A percentile compares a stretch with the other conserved stretches of the same genome.
Conservation (phyloP, 768 basidiomycete genomes). For the Lactifluus pinguis region DNA sequence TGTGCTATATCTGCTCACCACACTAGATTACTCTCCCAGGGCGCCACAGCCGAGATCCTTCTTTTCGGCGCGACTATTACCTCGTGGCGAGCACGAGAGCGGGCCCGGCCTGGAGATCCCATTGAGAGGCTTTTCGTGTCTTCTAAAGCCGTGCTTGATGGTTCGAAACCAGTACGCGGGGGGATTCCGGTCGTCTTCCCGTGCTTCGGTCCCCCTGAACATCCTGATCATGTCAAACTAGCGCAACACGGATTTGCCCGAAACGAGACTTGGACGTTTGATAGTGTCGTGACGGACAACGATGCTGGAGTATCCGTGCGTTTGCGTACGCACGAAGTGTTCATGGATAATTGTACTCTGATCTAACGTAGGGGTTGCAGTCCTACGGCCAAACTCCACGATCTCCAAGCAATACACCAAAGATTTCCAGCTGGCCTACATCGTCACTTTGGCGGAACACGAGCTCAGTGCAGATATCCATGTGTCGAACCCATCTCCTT, state of each 20-base stretch:
- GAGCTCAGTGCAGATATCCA: conserved; percentile 73
- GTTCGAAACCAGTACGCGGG: conserved; percentile 63
- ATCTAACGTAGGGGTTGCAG: conserved; percentile 29
- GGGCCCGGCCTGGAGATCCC: conserved; percentile 26
- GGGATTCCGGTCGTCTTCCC: conserved; percentile 65
- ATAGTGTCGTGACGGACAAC: conserved; percentile 54
- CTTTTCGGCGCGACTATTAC: conserved; percentile 81
- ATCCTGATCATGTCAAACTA: conserved; percentile 60
- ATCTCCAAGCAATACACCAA: conserved; percentile 53
- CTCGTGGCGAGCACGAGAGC: conserved; percentile 65
- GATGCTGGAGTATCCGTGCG: conserved; percentile 65
- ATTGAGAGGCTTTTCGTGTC: conserved; percentile 77
- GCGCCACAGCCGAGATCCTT: conserved; percentile 54
- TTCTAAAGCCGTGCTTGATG: conserved; percentile 68
- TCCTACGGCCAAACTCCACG: conserved; percentile 49
- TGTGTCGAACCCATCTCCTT: conserved; percentile 53
- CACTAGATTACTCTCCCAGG: conserved; percentile 32
- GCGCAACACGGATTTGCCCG: conserved; percentile 90
- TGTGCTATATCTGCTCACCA: neutral
- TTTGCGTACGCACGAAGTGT: conserved; percentile 46
- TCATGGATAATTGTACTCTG: neutral
- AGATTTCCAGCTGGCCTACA: conserved; percentile 67
- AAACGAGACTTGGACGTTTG: conserved; percentile 63
- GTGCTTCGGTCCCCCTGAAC: conserved; percentile 81
- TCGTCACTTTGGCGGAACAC: conserved; percentile 68